Percentiles rank a stretch among this genome's conserved stretches.
Conservation (phyloP, 345 rosid genomes). For the Sonneratia caseolaris region DNA sequence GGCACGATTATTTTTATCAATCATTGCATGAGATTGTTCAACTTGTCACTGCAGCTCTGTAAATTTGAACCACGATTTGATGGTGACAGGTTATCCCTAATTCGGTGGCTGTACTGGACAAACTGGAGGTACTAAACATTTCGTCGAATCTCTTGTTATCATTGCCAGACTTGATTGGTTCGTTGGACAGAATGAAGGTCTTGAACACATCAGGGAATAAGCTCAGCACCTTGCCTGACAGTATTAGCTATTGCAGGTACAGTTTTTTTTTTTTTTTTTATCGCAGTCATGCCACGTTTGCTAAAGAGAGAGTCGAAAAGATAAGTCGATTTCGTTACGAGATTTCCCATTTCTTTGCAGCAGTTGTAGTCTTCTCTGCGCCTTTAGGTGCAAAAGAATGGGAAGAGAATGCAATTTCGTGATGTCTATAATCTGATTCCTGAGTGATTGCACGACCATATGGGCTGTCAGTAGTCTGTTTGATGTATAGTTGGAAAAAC, state of each 20-base stretch:
- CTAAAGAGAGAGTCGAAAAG: neutral
- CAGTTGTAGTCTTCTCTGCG: neutral
- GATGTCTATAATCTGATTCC: neutral
- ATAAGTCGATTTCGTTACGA: neutral
- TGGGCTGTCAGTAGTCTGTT: too few species aligned
- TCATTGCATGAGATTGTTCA: neutral
- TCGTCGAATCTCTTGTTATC: constrained; percentile 64
- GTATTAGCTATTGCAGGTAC: constrained; percentile 71
- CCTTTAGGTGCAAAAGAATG: neutral
- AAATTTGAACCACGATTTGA: constrained; percentile 1
- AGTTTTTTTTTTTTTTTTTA: too few species aligned
- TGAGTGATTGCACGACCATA: neutral
- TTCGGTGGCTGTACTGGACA: constrained; percentile 66
- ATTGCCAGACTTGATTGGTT: constrained; percentile 78
- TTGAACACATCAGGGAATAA: constrained; percentile 67
- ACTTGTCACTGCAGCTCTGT: too few species aligned
- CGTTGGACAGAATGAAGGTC: constrained; percentile 51
- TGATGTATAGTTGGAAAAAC: neutral
- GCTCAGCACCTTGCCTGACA: constrained; percentile 59
- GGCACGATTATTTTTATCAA: neutral
- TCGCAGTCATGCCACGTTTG: neutral
- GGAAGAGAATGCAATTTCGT: neutral
- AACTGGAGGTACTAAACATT: constrained; percentile 63
- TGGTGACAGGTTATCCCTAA: constrained; percentile 67
- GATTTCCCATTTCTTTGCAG: neutral